These are phyloP conservation scores for Gamarada debralockiae DNA, from an alignment of 495 filamentous ascomycete species.

Conservation along the genomic window DNA sequence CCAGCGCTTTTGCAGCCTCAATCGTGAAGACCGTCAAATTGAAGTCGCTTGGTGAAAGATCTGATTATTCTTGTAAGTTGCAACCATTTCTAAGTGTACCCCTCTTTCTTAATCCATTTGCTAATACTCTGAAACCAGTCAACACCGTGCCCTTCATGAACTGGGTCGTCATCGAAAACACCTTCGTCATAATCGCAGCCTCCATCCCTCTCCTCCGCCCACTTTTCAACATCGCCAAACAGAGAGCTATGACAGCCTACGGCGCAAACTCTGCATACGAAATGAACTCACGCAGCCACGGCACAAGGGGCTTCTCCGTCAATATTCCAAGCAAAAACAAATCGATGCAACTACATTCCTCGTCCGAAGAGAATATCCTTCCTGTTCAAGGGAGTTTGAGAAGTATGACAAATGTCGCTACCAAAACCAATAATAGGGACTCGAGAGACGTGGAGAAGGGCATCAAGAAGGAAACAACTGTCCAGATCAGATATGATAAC, in stretches of 20 bases:
- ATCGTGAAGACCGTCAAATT: no score
- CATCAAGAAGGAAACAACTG: no score
- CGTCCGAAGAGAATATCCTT: slow-evolving; percentile 13
- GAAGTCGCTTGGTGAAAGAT: slow-evolving; percentile 6
- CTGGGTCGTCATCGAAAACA: slow-evolving; percentile 18
- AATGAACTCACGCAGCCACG: not conserved
- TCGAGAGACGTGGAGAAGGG: no score
- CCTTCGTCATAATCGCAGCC: slow-evolving; percentile 11
- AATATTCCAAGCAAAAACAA: not conserved
- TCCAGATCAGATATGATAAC: no score
- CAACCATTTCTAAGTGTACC: not conserved
- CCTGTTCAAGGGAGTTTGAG: no score
- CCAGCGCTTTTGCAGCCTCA: no score
- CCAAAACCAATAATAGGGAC: no score
- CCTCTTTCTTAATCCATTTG: not conserved
- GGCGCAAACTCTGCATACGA: slow-evolving; percentile 4
- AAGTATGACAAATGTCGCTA: no score
- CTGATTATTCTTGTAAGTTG: slow-evolving; percentile 13
- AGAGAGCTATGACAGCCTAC: slow-evolving; percentile 2
- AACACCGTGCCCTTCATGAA: slow-evolving; percentile 14
- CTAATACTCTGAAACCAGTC: not conserved
- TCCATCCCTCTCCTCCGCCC: slow-evolving; percentile 13
- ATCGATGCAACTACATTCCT: not conserved
- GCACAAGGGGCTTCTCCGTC: not conserved
- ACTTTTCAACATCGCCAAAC: slow-evolving; percentile 12